Conservation (phyloP, 495 filamentous ascomycete genomes). For the Penicillium verhagenii region DNA sequence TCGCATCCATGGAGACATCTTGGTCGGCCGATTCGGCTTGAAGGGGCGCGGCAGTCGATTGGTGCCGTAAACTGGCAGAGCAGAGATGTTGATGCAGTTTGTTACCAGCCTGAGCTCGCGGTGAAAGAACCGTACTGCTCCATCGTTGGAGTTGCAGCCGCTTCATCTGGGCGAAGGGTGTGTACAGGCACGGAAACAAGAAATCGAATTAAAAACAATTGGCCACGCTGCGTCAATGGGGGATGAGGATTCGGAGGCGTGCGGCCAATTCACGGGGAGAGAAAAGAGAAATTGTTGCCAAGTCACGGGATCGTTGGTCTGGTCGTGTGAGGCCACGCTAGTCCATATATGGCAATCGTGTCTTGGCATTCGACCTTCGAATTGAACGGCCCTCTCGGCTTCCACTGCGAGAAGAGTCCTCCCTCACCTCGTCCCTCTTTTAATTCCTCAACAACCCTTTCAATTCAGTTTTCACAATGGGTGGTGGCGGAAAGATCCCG, state of each 20-base stretch:
- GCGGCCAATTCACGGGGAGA: constrained; percentile 28
- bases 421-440: constrained; percentile 24
- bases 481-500: constrained; percentile 82
- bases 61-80: constrained; percentile 31
- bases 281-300: constrained; percentile 46
- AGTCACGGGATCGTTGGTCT: constrained; percentile 45
- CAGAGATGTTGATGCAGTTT: constrained; percentile 46
- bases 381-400: constrained; percentile 36
- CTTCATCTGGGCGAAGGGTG: constrained; percentile 55
- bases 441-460: constrained; percentile 20
- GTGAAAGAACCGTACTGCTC: constrained; percentile 66
- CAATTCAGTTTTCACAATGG: constrained; percentile 43
- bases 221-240: constrained; percentile 22
- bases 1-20: constrained; percentile 7
- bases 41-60: constrained; percentile 40
- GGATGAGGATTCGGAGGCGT: constrained; percentile 18
- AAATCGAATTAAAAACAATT: constrained; percentile 8
- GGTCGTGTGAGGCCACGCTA: constrained; percentile 42
- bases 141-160: constrained; percentile 68
- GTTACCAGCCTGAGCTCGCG: constrained; percentile 50
- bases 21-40: constrained; percentile 18
- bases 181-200: constrained; percentile 6
- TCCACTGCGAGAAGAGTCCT: constrained; percentile 25
- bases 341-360: constrained; percentile 20
- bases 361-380: constrained; percentile 36